Base-by-base conservation (phyloP, 495 filamentous ascomycete species). In the Cercophora scortea region DNA sequence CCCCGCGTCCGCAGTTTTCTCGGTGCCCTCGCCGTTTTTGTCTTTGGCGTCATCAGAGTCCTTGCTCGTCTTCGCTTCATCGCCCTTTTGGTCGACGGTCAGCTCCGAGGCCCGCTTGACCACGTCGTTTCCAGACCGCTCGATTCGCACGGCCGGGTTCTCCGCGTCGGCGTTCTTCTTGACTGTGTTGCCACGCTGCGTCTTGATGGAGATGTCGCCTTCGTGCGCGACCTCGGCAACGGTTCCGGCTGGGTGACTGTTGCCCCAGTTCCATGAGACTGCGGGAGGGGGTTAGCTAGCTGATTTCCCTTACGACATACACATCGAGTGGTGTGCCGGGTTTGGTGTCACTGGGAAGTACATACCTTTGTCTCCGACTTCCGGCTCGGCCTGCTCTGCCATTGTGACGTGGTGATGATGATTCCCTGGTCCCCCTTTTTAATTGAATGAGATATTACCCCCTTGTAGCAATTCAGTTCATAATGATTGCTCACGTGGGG, bases 221-320 rank as follows among this genome's bases (percentile, higher is more conserved):
- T 18, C 16, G 19, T 41, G 19, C 16, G 13, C 13, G 7, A n/a
- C 36, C 32, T 52, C 50, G 32, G 50, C 42, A 1, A 52, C 50
- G 6, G 50, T 52, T 0, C 50, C 50, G 17, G n/a, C 32, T 12
- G 50, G 50, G 8, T n/a, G n/a, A 10, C 50, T 41, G n/a, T n/a
- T 42, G 42, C 50, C 42, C 50, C 41, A 52, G 41, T 52, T 39
- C 50, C 50, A 52, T 12, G 50, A 52, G 41, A 52, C 46, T 54
- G 45, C 15, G 15, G 6, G 7, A 38, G 13, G 36, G 36, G 7
- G 36, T 38, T 38, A 8, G 36, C 9, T 38, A 38, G 3, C 13
- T 38, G 13, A 3, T 38, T 38, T n/a, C n/a, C n/a, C n/a, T n/a
- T n/a, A n/a, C n/a, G n/a, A n/a, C n/a, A n/a, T n/a, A n/a, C n/a